Conservation (phyloP, 345 rosid genomes). For the Sonneratia caseolaris region DNA sequence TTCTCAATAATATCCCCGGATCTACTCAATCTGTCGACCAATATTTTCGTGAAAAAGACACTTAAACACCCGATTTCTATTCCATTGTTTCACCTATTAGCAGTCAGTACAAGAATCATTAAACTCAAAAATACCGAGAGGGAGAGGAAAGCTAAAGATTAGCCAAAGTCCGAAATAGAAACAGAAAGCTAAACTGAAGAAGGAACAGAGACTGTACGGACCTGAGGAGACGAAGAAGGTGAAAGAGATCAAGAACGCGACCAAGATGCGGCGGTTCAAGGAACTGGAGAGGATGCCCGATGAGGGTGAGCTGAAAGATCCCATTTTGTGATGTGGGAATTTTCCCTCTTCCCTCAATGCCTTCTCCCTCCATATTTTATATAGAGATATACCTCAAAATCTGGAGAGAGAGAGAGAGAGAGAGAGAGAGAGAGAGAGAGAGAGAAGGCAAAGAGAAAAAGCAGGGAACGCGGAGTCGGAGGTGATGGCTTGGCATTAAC, state of each 20-base stretch:
- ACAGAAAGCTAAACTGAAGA: not conserved
- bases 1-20: not conserved
- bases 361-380: not conserved
- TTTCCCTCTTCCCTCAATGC: not conserved
- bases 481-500: too few relatives aligned
- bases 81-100: too few relatives aligned
- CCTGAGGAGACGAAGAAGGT: slow-evolving; percentile 41
- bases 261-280: slow-evolving; percentile 12
- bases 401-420: not conserved
- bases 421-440: not conserved
- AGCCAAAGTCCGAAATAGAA: not conserved
- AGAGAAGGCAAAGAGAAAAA: not conserved
- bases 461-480: slow-evolving; percentile 4
- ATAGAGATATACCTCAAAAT: not conserved
- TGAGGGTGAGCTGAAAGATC: slow-evolving; percentile 10
- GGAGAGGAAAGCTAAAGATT: too few relatives aligned
- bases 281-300: slow-evolving; percentile 4
- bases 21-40: not conserved
- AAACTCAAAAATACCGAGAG: too few relatives aligned
- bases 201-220: slow-evolving; percentile 8
- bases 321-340: slow-evolving; percentile 20
- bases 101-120: too few relatives aligned
- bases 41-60: not conserved
- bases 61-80: not conserved
- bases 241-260: slow-evolving; percentile 35